phyloP scores from a whole-genome alignment of 2,329 filamentous ascomycete genomes.

The Coleophoma eucalyptorum region DNA sequence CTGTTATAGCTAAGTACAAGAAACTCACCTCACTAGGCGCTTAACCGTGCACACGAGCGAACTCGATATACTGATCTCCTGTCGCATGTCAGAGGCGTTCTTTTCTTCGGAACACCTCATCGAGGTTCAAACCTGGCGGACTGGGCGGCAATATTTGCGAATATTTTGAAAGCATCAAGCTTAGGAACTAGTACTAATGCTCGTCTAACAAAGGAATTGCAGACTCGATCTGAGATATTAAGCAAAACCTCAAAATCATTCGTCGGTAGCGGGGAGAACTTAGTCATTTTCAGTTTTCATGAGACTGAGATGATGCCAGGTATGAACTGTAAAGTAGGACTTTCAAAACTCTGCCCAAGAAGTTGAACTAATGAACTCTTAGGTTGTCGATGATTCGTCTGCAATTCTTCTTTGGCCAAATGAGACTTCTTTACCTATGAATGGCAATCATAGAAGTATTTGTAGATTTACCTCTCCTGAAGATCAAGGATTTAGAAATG shows the following conservation, averaged over 20 bases:
- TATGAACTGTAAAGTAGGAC: neutral
- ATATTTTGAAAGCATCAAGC: neutral
- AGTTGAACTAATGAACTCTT: neutral
- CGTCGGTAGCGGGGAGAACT: neutral
- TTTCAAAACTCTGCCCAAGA: neutral
- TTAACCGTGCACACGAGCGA: neutral
- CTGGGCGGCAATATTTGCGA: neutral
- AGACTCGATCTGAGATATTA: neutral
- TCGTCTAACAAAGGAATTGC: neutral
- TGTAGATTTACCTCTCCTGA: neutral
- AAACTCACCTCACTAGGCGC: neutral
- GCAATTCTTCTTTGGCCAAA: neutral
- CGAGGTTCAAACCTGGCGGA: slow-evolving; percentile 1
- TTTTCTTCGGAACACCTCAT: slow-evolving; percentile 8
- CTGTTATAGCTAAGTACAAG: neutral
- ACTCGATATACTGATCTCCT: neutral
- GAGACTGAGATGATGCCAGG: neutral
- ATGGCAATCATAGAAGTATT: neutral
- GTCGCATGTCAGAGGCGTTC: neutral
- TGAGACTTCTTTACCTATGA: neutral
- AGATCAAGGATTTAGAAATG: neutral
- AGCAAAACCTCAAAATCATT: neutral
- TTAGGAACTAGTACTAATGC: neutral
- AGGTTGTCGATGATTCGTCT: neutral
- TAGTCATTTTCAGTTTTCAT: neutral